Conservation (phyloP, 1,284 basidiomycete genomes). For the Leccinum pachyderme region DNA sequence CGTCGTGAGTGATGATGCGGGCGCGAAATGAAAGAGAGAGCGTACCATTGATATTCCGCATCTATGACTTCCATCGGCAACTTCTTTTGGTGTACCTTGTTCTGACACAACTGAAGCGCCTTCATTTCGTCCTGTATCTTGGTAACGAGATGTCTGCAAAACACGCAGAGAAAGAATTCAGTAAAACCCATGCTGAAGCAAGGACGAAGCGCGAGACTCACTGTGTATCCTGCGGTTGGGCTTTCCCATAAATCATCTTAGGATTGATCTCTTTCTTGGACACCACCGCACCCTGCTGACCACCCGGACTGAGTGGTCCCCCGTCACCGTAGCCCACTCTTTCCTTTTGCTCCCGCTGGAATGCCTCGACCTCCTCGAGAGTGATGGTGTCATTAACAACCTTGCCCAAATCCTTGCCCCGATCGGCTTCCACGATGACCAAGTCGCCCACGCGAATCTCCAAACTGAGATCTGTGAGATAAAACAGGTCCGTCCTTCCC, state of each 20-base stretch:
- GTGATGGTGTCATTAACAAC: constrained; percentile 89
- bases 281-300: constrained; percentile 27
- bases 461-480: constrained; percentile 66
- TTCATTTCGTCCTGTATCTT: constrained; percentile 92
- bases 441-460: constrained; percentile 82
- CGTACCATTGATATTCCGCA: constrained; percentile 96
- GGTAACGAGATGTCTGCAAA: constrained; percentile 62
- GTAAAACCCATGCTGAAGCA: not conserved
- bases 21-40: constrained; percentile 10
- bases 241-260: constrained; percentile 96
- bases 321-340: constrained; percentile 42
- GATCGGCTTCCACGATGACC: constrained; percentile 96
- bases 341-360: constrained; percentile 57
- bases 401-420: constrained; percentile 90
- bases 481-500: constrained; percentile 92
- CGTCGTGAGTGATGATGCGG: not conserved
- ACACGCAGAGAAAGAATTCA: not conserved
- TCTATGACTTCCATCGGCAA: constrained; percentile 98
- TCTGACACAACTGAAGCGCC: constrained; percentile 87
- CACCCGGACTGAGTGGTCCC: constrained; percentile 55
- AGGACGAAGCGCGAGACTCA: constrained; percentile 37
- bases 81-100: constrained; percentile 88
- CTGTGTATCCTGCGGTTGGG: constrained; percentile 83
- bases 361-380: constrained; percentile 87
- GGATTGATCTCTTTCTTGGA: constrained; percentile 89